These are phyloP conservation scores for Telopea speciosissima DNA, from an alignment of 177 flowering plant genomes.

Conservation along the genomic window DNA sequence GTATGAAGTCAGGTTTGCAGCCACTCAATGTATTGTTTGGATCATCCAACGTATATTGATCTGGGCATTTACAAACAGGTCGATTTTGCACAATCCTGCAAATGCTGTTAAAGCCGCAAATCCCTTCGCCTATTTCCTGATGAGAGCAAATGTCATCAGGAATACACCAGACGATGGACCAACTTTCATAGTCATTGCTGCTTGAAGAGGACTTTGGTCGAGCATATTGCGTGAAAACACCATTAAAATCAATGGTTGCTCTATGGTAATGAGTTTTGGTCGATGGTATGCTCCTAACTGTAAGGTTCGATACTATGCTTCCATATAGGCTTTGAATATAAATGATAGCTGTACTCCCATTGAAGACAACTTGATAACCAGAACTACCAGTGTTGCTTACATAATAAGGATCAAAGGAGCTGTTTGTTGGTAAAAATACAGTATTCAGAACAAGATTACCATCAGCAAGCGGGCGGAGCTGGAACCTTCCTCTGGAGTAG, in stretches of 20 bases:
- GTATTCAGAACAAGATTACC: slow-evolving; percentile 10
- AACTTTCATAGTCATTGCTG: not conserved
- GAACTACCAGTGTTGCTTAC: not conserved
- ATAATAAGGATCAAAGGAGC: slow-evolving; percentile 9
- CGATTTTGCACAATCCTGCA: slow-evolving; percentile 21
- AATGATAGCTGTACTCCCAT: slow-evolving; percentile 18
- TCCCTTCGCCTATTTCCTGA: slow-evolving; percentile 29
- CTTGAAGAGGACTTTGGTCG: slow-evolving; percentile 16
- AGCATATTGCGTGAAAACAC: slow-evolving; percentile 28
- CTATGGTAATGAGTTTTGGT: slow-evolving; percentile 20
- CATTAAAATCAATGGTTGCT: slow-evolving; percentile 31
- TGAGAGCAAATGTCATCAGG: slow-evolving; percentile 12
- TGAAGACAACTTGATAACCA: slow-evolving; percentile 17
- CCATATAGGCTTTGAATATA: slow-evolving; percentile 5
- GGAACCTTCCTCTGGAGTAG: slow-evolving; percentile 21
- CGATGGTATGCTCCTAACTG: slow-evolving; percentile 2
- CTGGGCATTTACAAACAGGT: slow-evolving; percentile 33
- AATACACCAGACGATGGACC: not conserved
- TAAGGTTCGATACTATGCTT: not conserved
- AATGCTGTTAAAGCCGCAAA: slow-evolving; percentile 39
- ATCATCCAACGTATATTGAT: slow-evolving; percentile 24
- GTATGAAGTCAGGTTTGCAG: slow-evolving; percentile 27
- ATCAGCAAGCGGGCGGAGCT: slow-evolving; percentile 7
- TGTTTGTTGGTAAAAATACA: not conserved
- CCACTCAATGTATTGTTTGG: slow-evolving; percentile 25